phyloP scores from a whole-genome alignment of 768 basidiomycete species.

The Amanita phalloides region DNA sequence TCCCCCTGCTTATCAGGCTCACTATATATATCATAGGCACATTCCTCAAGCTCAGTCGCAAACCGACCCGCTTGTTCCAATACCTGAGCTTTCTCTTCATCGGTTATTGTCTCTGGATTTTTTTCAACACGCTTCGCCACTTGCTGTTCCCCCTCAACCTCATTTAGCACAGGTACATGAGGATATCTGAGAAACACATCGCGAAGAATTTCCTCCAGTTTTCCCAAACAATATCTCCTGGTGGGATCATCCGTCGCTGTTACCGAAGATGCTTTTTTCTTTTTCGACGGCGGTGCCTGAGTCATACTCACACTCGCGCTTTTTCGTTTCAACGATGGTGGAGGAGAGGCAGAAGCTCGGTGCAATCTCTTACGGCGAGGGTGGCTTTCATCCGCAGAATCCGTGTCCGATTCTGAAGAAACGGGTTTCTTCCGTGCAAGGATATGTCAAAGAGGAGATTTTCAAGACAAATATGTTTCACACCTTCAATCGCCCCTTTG shows the following conservation, averaged over 20 bases:
- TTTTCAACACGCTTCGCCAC: slow-evolving; percentile 23
- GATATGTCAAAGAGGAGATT: slow-evolving; percentile 13
- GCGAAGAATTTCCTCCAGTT: slow-evolving; percentile 61
- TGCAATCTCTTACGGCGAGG: slow-evolving; percentile 18
- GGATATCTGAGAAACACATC: slow-evolving; percentile 69
- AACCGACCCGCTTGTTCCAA: slow-evolving; percentile 51
- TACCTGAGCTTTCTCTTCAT: slow-evolving; percentile 47
- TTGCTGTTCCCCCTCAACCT: slow-evolving; percentile 9
- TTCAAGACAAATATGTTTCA: slow-evolving; percentile 13
- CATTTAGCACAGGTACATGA: slow-evolving; percentile 27
- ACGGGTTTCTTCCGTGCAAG: slow-evolving; percentile 9
- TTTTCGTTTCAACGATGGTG: slow-evolving; percentile 45
- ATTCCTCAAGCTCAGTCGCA: slow-evolving; percentile 63
- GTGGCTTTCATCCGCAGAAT: slow-evolving; percentile 16
- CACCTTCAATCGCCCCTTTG: slow-evolving; percentile 19
- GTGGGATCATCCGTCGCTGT: slow-evolving; percentile 54
- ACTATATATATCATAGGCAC: slow-evolving; percentile 63
- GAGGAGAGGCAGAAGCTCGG: slow-evolving; percentile 19
- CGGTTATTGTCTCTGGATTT: slow-evolving; percentile 42
- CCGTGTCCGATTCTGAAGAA: slow-evolving; percentile 36
- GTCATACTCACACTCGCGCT: slow-evolving; percentile 12
- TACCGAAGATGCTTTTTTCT: slow-evolving; percentile 24
- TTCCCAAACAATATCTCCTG: slow-evolving; percentile 71
- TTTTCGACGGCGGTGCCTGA: slow-evolving; percentile 33
- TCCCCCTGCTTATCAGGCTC: slow-evolving; percentile 68